Evolutionary conservation across 495 filamentous ascomycete genomes (phyloP).

Genomic region (Penicillium coprophilum): DNA sequence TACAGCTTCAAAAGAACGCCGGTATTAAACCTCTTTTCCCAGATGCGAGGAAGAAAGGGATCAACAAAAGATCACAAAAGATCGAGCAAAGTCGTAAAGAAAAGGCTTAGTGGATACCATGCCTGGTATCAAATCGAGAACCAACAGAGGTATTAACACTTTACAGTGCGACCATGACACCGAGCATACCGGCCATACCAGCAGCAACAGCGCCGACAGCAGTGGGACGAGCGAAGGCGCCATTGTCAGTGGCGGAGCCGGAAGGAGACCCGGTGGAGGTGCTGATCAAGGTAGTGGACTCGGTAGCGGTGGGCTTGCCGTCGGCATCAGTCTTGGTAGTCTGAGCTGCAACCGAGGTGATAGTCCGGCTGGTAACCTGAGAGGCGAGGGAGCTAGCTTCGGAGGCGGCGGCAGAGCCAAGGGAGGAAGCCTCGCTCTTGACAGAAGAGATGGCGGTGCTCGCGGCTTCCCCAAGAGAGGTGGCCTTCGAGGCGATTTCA

Average conservation of each 20-base stretch:
- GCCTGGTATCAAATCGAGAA: constrained; percentile 2
- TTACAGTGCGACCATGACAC: constrained; percentile 43
- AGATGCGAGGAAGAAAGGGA: neutral
- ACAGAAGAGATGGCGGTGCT: constrained; percentile 17
- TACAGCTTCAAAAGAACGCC: constrained; percentile 15
- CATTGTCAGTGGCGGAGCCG: constrained; percentile 17
- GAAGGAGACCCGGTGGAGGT: constrained; percentile 11
- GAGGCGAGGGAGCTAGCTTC: constrained; percentile 17
- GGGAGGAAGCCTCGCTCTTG: constrained; percentile 20
- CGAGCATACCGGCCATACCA: constrained; percentile 35
- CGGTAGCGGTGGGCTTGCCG: constrained; percentile 19
- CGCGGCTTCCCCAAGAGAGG: constrained; percentile 11
- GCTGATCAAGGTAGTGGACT: constrained; percentile 21
- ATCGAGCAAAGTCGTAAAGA: constrained; percentile 24
- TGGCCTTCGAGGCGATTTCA: constrained; percentile 6
- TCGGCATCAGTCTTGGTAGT: constrained; percentile 21
- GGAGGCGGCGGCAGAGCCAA: constrained; percentile 19
- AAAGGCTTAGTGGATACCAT: constrained; percentile 5
- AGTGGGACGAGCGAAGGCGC: constrained; percentile 20
- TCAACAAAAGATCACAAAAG: neutral
- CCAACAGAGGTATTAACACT: constrained; percentile 1
- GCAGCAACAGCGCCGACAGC: constrained; percentile 26
- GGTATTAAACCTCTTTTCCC: constrained; percentile 6
- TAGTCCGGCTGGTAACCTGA: constrained; percentile 13
- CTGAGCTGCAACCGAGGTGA: constrained; percentile 17